Evolutionary conservation across 2,329 filamentous ascomycete genomes (phyloP).

Genomic region (Diaporthe citri): DNA sequence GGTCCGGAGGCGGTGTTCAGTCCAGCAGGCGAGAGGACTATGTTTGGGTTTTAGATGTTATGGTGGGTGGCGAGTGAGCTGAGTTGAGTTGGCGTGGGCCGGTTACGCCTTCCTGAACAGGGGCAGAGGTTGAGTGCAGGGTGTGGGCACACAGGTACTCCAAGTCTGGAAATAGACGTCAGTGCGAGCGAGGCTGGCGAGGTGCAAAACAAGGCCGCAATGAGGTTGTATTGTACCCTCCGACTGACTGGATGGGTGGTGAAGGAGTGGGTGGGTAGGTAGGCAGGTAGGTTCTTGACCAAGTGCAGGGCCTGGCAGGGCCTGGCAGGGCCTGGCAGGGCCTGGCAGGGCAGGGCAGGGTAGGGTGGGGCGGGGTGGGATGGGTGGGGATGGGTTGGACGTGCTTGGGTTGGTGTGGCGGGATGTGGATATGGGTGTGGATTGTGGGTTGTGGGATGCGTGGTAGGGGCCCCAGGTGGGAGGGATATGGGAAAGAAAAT

Average conservation of each 20-base stretch:
- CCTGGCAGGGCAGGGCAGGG: too few species aligned
- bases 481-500: constrained; percentile 8
- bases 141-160: background rate
- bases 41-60: background rate
- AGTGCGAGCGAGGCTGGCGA: constrained; percentile 16
- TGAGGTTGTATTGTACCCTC: constrained; percentile 12
- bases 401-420: constrained; percentile 7
- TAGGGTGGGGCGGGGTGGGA: too few species aligned
- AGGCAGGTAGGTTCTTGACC: background rate
- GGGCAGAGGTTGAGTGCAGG: background rate
- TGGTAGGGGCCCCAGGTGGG: background rate
- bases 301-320: background rate
- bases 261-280: background rate
- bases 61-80: background rate
- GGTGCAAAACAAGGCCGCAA: constrained; percentile 28
- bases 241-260: constrained; percentile 7
- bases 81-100: background rate
- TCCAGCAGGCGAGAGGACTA: background rate
- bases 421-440: constrained; percentile 16
- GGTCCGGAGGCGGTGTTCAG: background rate
- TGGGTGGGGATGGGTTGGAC: background rate
- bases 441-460: background rate
- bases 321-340: background rate
- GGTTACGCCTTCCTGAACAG: constrained; percentile 2
- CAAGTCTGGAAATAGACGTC: background rate